Evolutionary conservation across 2,329 filamentous ascomycete species (phyloP), one percentile per base, ranked within the genome.

Genomic region (Fusarium denticulatum): DNA sequence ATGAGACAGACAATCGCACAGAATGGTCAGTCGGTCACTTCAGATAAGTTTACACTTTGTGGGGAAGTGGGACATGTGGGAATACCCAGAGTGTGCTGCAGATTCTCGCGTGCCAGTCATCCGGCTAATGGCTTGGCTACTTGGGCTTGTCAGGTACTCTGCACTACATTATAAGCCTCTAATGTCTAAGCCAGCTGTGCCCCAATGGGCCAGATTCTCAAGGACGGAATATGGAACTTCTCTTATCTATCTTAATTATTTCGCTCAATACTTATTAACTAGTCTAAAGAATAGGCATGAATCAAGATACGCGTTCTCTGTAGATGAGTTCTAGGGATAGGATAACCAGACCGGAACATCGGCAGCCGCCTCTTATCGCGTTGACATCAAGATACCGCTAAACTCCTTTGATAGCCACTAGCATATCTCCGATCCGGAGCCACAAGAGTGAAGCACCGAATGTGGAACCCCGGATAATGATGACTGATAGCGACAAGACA

Each of bases 1-100:
- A 26, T 50, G 13, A 10, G 26, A 22, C 14, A 42, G 10, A 8
- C 28, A 11, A 42, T n/a, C 13, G 7, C 9, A 2, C 2, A 60
- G 11, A 32, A 40, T 52, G 18, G 18, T 8, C 14, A 42, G 5
- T 28, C 14, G 1, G 12, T 24, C n/a, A 7, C 40, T 12, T 6
- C 3, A 30, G 14, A 40, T 14, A 18, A 60, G 22, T 34, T 13
- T 24, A 8, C 22, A 36, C 6, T 32, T 36, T 53, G 47, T 22
- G 58, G 58, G 58, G 58, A 42, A 36, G 58, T 53, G 46, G 56
- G 26, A 49, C 42, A 47, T 18, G 30, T 28, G 18, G 24, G 10
- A 28, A 14, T 7, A 13, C 24, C n/a, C 3, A 39, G 6, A 24
- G 11, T n/a, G 3, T 30, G 11, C 3, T 20, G 22, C 22, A 43